Percentiles rank a stretch among this genome's conserved stretches.
These are phyloP conservation scores for Wickerhamomyces mucosus DNA, from an alignment of 805 yeast genomes.

Conservation along the genomic window DNA sequence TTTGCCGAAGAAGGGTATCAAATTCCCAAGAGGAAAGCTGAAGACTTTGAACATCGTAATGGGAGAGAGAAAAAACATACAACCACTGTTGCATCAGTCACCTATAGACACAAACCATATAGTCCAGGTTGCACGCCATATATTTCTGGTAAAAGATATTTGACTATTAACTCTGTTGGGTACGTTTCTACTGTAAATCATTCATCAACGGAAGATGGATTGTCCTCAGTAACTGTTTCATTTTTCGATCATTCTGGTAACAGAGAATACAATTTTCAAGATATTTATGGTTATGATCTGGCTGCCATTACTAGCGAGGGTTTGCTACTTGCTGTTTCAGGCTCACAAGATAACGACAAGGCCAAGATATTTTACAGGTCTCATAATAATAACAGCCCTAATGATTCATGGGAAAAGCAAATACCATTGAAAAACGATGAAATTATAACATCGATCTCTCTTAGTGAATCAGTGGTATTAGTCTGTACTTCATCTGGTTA, in stretches of 20 bases:
- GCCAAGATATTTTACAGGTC: constrained; percentile 56
- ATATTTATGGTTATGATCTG: constrained; percentile 58
- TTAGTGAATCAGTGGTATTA: constrained; percentile 50
- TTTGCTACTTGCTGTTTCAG: constrained; percentile 46
- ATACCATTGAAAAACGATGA: constrained; percentile 46
- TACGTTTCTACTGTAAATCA: constrained; percentile 71
- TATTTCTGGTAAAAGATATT: constrained; percentile 51
- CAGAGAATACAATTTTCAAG: constrained; percentile 81
- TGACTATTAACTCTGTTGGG: constrained; percentile 74
- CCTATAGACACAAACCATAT: constrained; percentile 36
- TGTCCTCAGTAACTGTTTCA: constrained; percentile 72
- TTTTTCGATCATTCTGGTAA: constrained; percentile 73
- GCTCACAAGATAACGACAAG: constrained; percentile 22
- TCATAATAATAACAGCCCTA: constrained; percentile 43
- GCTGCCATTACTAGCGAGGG: constrained; percentile 68
- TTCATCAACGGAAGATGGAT: too few species aligned
- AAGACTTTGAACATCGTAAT: constrained; percentile 6
- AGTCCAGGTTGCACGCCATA: constrained; percentile 90
- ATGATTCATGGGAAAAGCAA: constrained; percentile 66
- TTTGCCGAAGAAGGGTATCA: constrained; percentile 29
- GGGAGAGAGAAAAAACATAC: background rate
- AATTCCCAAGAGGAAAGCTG: constrained; percentile 13
- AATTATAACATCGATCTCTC: constrained; percentile 55
- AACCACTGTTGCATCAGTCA: too few species aligned
- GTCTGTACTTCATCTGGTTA: constrained; percentile 74